These are phyloP conservation scores for Chytridium lagenaria DNA, from an alignment of 371 early-diverging fungal genomes.

Conservation along the genomic window DNA sequence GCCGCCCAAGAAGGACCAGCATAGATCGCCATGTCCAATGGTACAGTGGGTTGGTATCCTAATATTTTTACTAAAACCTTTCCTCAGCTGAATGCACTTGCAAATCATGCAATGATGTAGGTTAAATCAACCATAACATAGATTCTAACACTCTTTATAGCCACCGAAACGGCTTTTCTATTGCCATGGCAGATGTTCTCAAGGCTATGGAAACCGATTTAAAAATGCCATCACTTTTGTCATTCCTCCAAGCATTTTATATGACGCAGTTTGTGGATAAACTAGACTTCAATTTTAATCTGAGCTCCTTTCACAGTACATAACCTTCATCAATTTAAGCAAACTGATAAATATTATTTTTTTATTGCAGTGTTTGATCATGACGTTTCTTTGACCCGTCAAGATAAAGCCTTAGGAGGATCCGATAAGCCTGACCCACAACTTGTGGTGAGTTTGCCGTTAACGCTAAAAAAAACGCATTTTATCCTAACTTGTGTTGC, in stretches of 20 bases:
- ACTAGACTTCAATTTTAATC: slow-evolving; percentile 13
- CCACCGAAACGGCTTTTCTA: slow-evolving; percentile 5
- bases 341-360: background rate
- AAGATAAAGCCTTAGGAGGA: slow-evolving; percentile 7
- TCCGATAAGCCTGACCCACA: slow-evolving; percentile 15
- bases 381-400: slow-evolving; percentile 32
- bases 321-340: background rate
- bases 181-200: slow-evolving; percentile 23
- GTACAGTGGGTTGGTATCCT: background rate
- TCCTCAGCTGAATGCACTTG: slow-evolving; percentile 24
- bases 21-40: slow-evolving; percentile 11
- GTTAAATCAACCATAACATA: background rate
- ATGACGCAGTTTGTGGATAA: background rate
- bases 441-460: slow-evolving; percentile 21
- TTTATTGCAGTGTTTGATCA: slow-evolving; percentile 27
- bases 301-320: slow-evolving; percentile 19
- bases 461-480: background rate
- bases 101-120: slow-evolving; percentile 26
- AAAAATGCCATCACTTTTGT: slow-evolving; percentile 6
- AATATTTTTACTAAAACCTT: background rate
- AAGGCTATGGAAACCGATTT: slow-evolving; percentile 21
- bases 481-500: background rate
- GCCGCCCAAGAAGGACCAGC: background rate
- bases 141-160: background rate
- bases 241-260: slow-evolving; percentile 28